phyloP scores from a whole-genome alignment of 2,329 filamentous ascomycete genomes.

The Neofusicoccum sp. region DNA sequence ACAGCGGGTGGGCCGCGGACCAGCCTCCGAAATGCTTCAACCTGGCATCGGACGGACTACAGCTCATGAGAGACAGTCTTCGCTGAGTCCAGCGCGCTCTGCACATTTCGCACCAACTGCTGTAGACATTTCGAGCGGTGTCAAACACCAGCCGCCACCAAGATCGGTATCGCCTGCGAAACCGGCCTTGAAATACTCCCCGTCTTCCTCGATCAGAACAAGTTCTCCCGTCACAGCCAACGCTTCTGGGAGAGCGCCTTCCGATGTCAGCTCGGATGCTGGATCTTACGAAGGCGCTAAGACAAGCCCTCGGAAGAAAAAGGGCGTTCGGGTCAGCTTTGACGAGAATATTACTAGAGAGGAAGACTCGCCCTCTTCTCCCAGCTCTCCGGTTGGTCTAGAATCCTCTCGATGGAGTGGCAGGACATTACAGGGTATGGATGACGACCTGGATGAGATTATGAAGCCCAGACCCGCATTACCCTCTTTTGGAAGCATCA shows the following conservation, averaged over 20 bases:
- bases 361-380: slow-evolving; percentile 49
- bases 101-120: slow-evolving; percentile 67
- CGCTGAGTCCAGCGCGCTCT: slow-evolving; percentile 65
- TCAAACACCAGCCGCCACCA: slow-evolving; percentile 69
- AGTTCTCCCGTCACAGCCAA: slow-evolving; percentile 34
- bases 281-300: slow-evolving; percentile 28
- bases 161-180: slow-evolving; percentile 76
- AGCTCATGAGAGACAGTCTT: slow-evolving; percentile 37
- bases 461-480: slow-evolving; percentile 76
- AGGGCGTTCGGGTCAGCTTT: slow-evolving; percentile 75
- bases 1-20: slow-evolving; percentile 27
- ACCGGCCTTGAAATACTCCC: slow-evolving; percentile 71
- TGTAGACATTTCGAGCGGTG: slow-evolving; percentile 53
- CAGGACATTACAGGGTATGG: slow-evolving; percentile 37
- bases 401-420: slow-evolving; percentile 49
- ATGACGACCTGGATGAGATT: slow-evolving; percentile 65
- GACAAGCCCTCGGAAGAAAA: slow-evolving; percentile 56
- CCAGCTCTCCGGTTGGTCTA: slow-evolving; percentile 26
- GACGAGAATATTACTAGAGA: slow-evolving; percentile 32
- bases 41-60: not conserved
- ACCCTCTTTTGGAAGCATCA: slow-evolving; percentile 74
- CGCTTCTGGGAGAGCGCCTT: slow-evolving; percentile 30
- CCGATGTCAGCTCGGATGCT: slow-evolving; percentile 38
- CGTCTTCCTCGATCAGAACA: slow-evolving; percentile 52
- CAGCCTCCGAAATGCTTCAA: not conserved